Evolutionary conservation across 2,329 filamentous ascomycete genomes (phyloP).

Genomic region (Verticillium nonalfalfae): DNA sequence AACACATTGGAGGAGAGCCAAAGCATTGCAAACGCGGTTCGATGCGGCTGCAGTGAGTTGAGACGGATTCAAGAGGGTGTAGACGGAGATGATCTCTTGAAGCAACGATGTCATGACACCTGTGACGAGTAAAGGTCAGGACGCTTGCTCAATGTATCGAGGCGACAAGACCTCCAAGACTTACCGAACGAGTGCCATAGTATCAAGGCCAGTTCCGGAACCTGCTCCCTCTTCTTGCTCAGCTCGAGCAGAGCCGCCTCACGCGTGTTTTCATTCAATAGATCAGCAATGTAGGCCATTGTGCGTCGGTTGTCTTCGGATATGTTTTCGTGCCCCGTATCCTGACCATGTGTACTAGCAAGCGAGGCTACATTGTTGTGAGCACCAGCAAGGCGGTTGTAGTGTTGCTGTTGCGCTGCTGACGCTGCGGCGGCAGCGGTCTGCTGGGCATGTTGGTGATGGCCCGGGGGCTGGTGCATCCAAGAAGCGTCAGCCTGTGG

Average conservation of each 20-base stretch:
- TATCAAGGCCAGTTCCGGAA: conserved; percentile 91
- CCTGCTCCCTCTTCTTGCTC: conserved; percentile 98
- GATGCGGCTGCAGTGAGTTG: conserved; percentile 96
- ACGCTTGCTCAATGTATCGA: background rate
- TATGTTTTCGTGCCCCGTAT: conserved; percentile 58
- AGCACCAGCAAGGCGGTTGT: conserved; percentile 65
- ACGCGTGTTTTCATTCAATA: conserved; percentile 79
- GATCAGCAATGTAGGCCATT: conserved; percentile 86
- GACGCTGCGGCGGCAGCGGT: conserved; percentile 47
- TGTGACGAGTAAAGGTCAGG: conserved; percentile 26
- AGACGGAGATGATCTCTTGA: conserved; percentile 98
- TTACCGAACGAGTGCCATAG: conserved; percentile 97
- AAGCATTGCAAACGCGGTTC: conserved; percentile 94
- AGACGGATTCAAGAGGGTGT: conserved; percentile 91
- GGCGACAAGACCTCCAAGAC: conserved; percentile 17
- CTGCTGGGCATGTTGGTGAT: conserved; percentile 51
- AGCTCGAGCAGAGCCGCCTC: conserved; percentile 90
- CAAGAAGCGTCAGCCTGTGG: conserved; percentile 57
- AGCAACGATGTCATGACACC: conserved; percentile 97
- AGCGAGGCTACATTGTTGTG: conserved; percentile 46
- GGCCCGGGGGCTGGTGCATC: conserved; percentile 60
- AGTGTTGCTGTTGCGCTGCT: conserved; percentile 52
- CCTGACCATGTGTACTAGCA: conserved; percentile 43
- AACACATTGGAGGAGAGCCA: conserved; percentile 93
- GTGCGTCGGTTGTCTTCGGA: conserved; percentile 90